phyloP scores from a whole-genome alignment of 192 early-diverging fungal genomes.

The Paraglomus occultum region DNA sequence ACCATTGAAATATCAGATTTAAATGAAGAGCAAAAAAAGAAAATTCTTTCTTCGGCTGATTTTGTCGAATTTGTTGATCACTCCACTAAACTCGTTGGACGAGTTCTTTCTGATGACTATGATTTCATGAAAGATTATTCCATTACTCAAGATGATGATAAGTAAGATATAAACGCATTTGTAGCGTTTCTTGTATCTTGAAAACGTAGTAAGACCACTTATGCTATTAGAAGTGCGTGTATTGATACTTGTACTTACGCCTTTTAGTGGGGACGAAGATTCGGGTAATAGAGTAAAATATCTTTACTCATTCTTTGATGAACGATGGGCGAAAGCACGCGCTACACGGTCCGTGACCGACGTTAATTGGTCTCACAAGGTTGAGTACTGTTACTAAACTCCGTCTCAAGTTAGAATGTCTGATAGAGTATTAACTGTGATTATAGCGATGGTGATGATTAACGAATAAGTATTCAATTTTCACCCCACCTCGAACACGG shows the following conservation, averaged over 20 bases:
- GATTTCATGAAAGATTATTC: slow-evolving; percentile 96
- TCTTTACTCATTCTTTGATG: slow-evolving; percentile 72
- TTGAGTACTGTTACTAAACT: slow-evolving; percentile 31
- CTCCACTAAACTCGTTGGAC: slow-evolving; percentile 84
- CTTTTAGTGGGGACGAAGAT: slow-evolving; percentile 54
- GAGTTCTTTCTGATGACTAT: slow-evolving; percentile 84
- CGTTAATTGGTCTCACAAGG: slow-evolving; percentile 85
- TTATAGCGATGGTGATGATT: not conserved
- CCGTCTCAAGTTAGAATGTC: too few species aligned
- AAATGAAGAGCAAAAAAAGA: slow-evolving; percentile 78
- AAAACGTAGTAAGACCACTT: not conserved
- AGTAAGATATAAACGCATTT: slow-evolving; percentile 36
- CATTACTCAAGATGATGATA: slow-evolving; percentile 53
- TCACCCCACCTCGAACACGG: not conserved
- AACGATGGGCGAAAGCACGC: slow-evolving; percentile 80
- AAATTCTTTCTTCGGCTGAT: slow-evolving; percentile 69
- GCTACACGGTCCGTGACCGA: slow-evolving; percentile 73
- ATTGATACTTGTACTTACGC: slow-evolving; percentile 26
- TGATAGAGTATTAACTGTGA: not conserved
- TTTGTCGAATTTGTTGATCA: slow-evolving; percentile 88
- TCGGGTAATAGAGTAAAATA: slow-evolving; percentile 70
- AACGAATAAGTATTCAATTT: not conserved
- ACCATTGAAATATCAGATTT: slow-evolving; percentile 51
- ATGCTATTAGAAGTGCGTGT: not conserved
- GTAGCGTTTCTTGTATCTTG: not conserved